These are phyloP conservation scores for Fusarium secorum DNA, from an alignment of 2,329 filamentous ascomycete genomes.

Conservation along the genomic window DNA sequence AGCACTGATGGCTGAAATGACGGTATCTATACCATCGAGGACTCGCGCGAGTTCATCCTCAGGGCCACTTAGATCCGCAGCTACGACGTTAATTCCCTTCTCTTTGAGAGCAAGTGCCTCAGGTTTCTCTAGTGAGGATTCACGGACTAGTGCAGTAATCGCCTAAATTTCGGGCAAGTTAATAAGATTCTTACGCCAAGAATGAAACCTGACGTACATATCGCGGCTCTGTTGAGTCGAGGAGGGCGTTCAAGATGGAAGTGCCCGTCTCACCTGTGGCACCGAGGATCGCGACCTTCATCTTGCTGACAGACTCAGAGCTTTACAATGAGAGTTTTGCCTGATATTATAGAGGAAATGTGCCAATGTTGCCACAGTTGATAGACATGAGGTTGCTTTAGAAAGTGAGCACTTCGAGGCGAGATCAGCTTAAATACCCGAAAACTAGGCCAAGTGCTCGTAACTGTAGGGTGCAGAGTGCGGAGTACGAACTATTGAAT, in stretches of 20 bases:
- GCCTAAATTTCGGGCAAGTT: background rate
- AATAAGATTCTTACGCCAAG: background rate
- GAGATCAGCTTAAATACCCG: background rate
- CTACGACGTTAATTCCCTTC: background rate
- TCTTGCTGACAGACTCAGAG: background rate
- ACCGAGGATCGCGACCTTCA: background rate
- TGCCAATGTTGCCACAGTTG: background rate
- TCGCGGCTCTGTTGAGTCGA: background rate
- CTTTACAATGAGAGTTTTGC: fast-evolving
- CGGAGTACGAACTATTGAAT: background rate
- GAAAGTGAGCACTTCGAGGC: background rate
- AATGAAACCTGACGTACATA: background rate
- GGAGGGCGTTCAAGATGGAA: background rate
- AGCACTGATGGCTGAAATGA: background rate
- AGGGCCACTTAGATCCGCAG: background rate
- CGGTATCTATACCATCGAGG: background rate
- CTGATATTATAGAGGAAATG: background rate
- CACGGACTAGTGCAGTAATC: background rate
- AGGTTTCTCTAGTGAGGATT: background rate
- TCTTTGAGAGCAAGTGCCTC: background rate
- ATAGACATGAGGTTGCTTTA: background rate
- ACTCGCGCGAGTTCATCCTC: background rate
- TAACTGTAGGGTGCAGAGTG: background rate
- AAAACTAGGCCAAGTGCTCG: background rate
- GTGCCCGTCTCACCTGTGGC: background rate